Percentiles rank a stretch among this genome's conserved stretches.
Conservation (phyloP, 805 yeast genomes). For the Candida sakaeoensis region DNA sequence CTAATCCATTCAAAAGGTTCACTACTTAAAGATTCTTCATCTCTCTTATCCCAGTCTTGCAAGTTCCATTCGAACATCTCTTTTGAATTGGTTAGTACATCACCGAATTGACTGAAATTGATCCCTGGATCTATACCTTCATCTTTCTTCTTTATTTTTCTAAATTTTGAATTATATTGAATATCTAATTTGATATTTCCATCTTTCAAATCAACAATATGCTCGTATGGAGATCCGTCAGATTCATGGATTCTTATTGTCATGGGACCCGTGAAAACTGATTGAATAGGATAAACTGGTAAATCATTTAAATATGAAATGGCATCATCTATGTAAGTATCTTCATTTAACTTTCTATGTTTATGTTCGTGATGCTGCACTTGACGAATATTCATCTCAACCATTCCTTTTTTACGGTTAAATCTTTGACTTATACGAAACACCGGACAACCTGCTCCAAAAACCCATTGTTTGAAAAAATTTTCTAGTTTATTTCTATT, state of each 20-base stretch:
- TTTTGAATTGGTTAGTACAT: conserved; percentile 56
- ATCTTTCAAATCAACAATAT: conserved; percentile 88
- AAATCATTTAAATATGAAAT: conserved; percentile 40
- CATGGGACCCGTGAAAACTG: conserved; percentile 88
- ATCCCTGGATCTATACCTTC: conserved; percentile 37
- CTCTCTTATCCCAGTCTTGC: conserved; percentile 65
- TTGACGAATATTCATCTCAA: conserved; percentile 92
- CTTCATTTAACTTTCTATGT: conserved; percentile 13
- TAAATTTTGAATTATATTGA: conserved; percentile 91
- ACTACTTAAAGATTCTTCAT: conserved; percentile 61
- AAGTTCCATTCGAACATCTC: conserved; percentile 73
- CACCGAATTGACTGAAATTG: conserved; percentile 64
- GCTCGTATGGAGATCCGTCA: conserved; percentile 98
- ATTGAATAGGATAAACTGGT: conserved; percentile 35
- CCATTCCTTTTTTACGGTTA: conserved; percentile 88
- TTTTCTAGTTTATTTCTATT: conserved; percentile 77
- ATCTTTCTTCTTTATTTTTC: conserved; percentile 63
- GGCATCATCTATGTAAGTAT: conserved; percentile 46
- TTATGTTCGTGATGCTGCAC: conserved; percentile 66
- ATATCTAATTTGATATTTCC: conserved; percentile 83
- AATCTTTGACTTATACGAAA: conserved; percentile 87
- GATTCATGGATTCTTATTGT: conserved; percentile 96
- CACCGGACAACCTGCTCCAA: conserved; percentile 82
- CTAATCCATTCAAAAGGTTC: conserved; percentile 98
- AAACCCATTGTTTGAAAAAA: conserved; percentile 93